Conservation (phyloP, 768 basidiomycete species). For the Pulveroboletus sp. region DNA sequence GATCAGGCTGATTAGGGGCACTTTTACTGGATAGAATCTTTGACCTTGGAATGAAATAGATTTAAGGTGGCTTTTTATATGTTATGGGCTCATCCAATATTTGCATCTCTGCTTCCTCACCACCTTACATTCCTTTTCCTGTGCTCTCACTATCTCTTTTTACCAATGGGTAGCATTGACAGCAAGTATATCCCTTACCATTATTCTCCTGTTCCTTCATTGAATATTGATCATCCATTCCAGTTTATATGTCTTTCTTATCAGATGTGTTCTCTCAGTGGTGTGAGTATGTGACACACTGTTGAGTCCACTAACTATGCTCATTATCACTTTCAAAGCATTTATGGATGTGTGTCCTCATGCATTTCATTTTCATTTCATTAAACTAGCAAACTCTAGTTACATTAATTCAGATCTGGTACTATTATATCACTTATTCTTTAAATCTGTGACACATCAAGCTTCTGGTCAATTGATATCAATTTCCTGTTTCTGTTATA, state of each 20-base stretch:
- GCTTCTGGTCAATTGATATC: conserved; percentile 35
- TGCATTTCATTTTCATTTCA: neutral
- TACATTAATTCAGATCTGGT: conserved; percentile 55
- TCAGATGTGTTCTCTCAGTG: conserved; percentile 50
- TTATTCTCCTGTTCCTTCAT: neutral
- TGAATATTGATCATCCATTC: conserved; percentile 4
- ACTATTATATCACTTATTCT: conserved; percentile 48
- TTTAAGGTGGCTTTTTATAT: too few relatives aligned
- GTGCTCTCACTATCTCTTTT: too few relatives aligned
- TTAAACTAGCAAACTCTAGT: conserved; percentile 32
- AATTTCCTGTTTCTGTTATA: neutral
- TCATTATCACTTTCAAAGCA: conserved; percentile 26
- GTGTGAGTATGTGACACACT: conserved; percentile 36
- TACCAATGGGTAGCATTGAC: too few relatives aligned
- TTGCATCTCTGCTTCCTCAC: too few relatives aligned
- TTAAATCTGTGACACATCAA: conserved; percentile 49
- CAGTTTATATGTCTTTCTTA: conserved; percentile 50
- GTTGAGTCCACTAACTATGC: neutral
- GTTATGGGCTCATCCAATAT: too few relatives aligned
- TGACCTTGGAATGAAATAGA: too few relatives aligned
- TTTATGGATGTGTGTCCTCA: conserved; percentile 44
- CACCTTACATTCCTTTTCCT: too few relatives aligned
- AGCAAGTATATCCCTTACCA: too few relatives aligned
- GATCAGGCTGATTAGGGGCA: too few relatives aligned
- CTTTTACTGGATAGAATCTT: too few relatives aligned